Conservation (phyloP, 2,329 filamentous ascomycete species). For the Fusarium keratoplasticum region DNA sequence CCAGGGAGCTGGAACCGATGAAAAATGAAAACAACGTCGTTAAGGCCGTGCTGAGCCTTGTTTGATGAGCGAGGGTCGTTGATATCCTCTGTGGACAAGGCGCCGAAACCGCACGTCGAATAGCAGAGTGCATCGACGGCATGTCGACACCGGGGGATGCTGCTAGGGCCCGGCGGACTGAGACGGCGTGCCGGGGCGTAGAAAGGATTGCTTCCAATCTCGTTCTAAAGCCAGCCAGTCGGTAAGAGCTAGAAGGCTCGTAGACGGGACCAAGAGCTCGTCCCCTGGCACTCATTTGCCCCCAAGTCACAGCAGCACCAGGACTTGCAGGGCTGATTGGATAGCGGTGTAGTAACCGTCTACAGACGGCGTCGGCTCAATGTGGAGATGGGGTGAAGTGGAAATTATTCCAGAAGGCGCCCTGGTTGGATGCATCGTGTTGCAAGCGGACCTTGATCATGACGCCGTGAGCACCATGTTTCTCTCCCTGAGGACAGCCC, state of each 20-base stretch:
- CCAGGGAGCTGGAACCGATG: slow-evolving; percentile 19
- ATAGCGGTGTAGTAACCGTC: slow-evolving; percentile 37
- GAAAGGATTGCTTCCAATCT: slow-evolving; percentile 26
- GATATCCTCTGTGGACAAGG: slow-evolving; percentile 6
- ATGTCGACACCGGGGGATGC: slow-evolving; percentile 12
- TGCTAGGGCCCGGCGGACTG: slow-evolving; percentile 25
- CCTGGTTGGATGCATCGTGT: slow-evolving; percentile 14
- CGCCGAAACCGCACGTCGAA: slow-evolving; percentile 16
- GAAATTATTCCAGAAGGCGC: slow-evolving; percentile 44
- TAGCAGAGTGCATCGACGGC: background rate
- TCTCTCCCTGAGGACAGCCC: slow-evolving; percentile 11
- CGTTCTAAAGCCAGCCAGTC: slow-evolving; percentile 35
- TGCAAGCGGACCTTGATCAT: slow-evolving; percentile 29
- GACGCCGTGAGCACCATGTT: slow-evolving; percentile 22
- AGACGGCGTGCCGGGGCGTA: slow-evolving; percentile 2
- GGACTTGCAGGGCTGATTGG: slow-evolving; percentile 45
- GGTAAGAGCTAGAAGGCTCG: slow-evolving; percentile 25
- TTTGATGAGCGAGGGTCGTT: slow-evolving; percentile 34
- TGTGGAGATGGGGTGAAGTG: slow-evolving; percentile 38
- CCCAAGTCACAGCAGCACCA: slow-evolving; percentile 4
- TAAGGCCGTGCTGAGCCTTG: slow-evolving; percentile 21
- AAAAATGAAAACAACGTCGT: slow-evolving; percentile 6
- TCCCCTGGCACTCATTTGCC: slow-evolving; percentile 31
- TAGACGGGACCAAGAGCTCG: background rate
- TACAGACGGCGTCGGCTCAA: slow-evolving; percentile 29